Evolutionary conservation across 2,329 filamentous ascomycete species (phyloP).

Genomic region (Tolypocladium nubicola): DNA sequence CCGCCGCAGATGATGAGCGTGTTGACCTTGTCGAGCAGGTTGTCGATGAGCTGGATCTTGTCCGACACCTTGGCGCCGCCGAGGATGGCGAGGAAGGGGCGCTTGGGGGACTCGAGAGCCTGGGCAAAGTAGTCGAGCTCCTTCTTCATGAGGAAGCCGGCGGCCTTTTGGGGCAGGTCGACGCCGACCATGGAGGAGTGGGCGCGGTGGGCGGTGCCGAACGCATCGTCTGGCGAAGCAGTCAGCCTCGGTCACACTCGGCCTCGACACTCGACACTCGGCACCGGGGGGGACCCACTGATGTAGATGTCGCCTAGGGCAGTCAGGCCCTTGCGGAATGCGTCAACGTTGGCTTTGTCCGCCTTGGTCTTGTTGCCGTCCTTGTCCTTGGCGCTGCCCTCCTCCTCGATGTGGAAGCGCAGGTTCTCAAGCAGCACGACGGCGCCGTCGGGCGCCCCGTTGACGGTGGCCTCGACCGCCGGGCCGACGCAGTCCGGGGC

Average conservation of each 20-base stretch:
- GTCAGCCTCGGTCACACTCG: conserved; percentile 8
- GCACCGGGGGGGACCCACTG: conserved; percentile 52
- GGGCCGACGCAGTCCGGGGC: conserved; percentile 83
- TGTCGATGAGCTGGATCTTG: conserved; percentile 99
- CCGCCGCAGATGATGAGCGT: conserved; percentile 91
- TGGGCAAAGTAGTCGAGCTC: conserved; percentile 99
- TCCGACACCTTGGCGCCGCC: conserved; percentile 97
- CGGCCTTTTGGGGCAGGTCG: conserved; percentile 90
- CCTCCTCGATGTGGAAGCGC: conserved; percentile 96
- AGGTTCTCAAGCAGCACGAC: conserved; percentile 94
- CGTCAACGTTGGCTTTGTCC: conserved; percentile 81
- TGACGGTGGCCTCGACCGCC: conserved; percentile 82
- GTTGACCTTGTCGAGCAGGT: conserved; percentile 96
- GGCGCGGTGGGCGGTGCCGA: conserved; percentile 94
- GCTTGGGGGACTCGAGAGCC: conserved; percentile 84
- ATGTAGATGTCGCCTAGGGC: conserved; percentile 91
- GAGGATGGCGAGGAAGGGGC: conserved; percentile 96
- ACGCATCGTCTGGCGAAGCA: conserved; percentile 68
- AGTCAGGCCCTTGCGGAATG: conserved; percentile 93
- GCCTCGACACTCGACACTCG: background rate
- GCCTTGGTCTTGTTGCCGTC: conserved; percentile 98
- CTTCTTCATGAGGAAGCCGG: conserved; percentile 99
- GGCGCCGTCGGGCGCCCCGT: conserved; percentile 68
- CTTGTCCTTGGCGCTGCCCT: conserved; percentile 88
- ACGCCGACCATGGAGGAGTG: conserved; percentile 99